Conservation (phyloP, 2,329 filamentous ascomycete genomes). For the Stenocarpella maydis region DNA sequence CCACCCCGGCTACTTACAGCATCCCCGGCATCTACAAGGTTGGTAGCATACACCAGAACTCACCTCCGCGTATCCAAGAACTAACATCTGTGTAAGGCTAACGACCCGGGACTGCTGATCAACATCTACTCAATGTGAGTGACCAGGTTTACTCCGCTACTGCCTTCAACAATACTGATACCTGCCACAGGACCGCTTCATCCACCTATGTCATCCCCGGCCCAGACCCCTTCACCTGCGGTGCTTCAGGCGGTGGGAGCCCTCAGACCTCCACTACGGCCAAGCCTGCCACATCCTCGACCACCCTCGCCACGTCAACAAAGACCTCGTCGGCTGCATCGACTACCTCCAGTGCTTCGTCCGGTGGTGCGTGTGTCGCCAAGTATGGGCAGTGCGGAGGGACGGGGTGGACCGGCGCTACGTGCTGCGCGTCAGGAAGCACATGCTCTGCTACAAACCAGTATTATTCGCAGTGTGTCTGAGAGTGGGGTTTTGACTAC, state of each 20-base stretch:
- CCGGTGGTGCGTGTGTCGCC: not conserved
- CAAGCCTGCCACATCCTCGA: constrained; percentile 2
- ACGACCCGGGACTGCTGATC: constrained; percentile 28
- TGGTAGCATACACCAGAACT: not conserved
- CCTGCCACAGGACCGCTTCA: constrained; percentile 19
- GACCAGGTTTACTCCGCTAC: not conserved
- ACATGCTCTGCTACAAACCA: constrained; percentile 37
- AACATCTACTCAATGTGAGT: constrained; percentile 34
- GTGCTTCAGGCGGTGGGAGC: constrained; percentile 1
- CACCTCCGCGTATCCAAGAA: not conserved
- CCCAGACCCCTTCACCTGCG: constrained; percentile 21
- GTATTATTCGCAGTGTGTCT: constrained; percentile 40
- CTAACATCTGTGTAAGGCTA: not conserved
- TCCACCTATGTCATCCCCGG: constrained; percentile 28
- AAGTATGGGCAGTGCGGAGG: constrained; percentile 36
- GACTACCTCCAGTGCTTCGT: not conserved
- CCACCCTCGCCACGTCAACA: constrained; percentile 9
- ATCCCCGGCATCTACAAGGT: constrained; percentile 32
- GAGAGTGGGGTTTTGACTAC: not conserved
- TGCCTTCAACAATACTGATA: not conserved
- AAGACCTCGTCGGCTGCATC: constrained; percentile 5
- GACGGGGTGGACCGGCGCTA: constrained; percentile 37
- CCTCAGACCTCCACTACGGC: not conserved
- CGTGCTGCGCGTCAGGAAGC: constrained; percentile 36
- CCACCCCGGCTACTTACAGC: constrained; percentile 22